phyloP scores from a whole-genome alignment of 768 basidiomycete genomes.

The Nevesoporus exiguus region DNA sequence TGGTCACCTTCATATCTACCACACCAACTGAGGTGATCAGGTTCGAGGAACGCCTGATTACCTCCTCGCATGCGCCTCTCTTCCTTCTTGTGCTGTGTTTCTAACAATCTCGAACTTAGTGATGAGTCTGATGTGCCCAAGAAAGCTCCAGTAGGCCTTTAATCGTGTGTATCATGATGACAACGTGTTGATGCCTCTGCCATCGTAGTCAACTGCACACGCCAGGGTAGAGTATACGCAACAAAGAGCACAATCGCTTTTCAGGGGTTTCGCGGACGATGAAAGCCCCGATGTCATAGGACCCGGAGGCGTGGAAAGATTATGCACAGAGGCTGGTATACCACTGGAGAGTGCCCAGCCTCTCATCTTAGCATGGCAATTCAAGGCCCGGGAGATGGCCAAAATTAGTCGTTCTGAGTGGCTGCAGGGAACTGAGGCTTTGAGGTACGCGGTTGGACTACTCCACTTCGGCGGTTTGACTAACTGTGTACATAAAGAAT shows the following conservation, averaged over 20 bases:
- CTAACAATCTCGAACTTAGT: conserved; percentile 51
- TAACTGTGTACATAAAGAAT: conserved; percentile 36
- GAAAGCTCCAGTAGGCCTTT: conserved; percentile 28
- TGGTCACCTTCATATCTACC: conserved; percentile 10
- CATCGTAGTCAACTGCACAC: conserved; percentile 2
- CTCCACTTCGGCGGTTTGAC: background rate
- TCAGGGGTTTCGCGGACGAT: conserved; percentile 60
- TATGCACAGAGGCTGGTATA: conserved; percentile 69
- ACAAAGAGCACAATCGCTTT: conserved; percentile 51
- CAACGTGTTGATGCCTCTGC: background rate
- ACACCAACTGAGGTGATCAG: conserved; percentile 22
- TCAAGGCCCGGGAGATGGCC: conserved; percentile 68
- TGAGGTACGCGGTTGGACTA: conserved; percentile 37
- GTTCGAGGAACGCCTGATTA: conserved; percentile 25
- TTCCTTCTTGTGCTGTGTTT: conserved; percentile 61
- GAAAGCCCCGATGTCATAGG: conserved; percentile 52
- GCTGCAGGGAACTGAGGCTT: conserved; percentile 49
- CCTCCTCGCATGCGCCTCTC: conserved; percentile 54
- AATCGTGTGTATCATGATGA: background rate
- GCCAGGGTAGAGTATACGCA: conserved; percentile 42
- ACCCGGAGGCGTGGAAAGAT: conserved; percentile 65
- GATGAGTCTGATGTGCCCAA: conserved; percentile 40
- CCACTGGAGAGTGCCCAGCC: conserved; percentile 71
- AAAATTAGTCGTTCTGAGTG: conserved; percentile 69
- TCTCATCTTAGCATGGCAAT: conserved; percentile 73